Base-by-base conservation (phyloP, 2,329 filamentous ascomycete genomes). In the Nemania abortiva region DNA sequence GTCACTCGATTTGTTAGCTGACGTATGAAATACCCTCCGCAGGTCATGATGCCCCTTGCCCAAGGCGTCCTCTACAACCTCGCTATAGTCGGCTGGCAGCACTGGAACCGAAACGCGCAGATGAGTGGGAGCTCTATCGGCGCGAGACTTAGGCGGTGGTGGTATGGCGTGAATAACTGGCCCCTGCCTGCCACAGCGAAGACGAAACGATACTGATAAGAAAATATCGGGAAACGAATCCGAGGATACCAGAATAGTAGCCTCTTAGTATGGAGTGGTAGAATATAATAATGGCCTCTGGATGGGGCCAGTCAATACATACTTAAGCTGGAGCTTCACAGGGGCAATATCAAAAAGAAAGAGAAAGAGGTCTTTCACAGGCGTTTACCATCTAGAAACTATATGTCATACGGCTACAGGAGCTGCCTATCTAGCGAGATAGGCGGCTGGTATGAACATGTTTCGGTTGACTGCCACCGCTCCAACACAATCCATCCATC, bases 121-220 rank as follows among this genome's bases (percentile, higher is more conserved):
- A 86, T 97, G 73, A 90, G 89, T 71, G 96, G 96, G 9, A 89
- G 89, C 74, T 90, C 89, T 29, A 83, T 92, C 18, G 96, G 96
- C 24, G 93, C 92, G 6, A 89, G 88, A 73, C 83, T 96, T 57
- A 87, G 96, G 75, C 86, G 94, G 73, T 98, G 95, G 96, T 99
- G 96, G 95, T 98, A 94, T 84, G 89, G 88, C 24, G 92, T 97
- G 20, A 98, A 98, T 78, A 94, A 97, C 77, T 98, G 96, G 96
- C 85, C 87, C 57, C 81, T 95, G 66, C 91, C 91, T 4, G 65
- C 64, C 54, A 62, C 65, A 54, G 60, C 67, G 1, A 68, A 29
- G 68, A 57, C 53, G 34, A 65, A 20, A 27, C 20, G 37, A 24
- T 56, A 54, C 13, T 11, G 58, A 39, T 10, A 22, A 55, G 7